These are phyloP conservation scores for Yamadazyma kitorensis DNA, from an alignment of 805 yeast species.

Conservation along the genomic window DNA sequence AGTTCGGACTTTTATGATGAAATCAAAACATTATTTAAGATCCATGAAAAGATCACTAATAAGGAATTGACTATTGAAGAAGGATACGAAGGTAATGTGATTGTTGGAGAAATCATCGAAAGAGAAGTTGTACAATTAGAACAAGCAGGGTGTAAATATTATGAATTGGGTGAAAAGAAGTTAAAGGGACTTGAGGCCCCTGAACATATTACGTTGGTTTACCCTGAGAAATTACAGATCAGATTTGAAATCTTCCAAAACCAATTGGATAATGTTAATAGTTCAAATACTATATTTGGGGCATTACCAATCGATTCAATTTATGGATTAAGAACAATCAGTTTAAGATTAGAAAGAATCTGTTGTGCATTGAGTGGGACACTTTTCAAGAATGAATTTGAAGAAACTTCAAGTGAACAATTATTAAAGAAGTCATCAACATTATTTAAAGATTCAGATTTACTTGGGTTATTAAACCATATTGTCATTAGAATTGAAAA, in stretches of 20 bases:
- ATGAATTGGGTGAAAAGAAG: conserved; percentile 79
- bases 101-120: conserved; percentile 58
- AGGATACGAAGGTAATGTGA: conserved; percentile 43
- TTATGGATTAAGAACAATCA: conserved; percentile 50
- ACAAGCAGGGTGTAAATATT: conserved; percentile 65
- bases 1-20: conserved; percentile 80
- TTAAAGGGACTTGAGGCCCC: conserved; percentile 94
- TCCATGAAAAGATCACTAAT: conserved; percentile 40
- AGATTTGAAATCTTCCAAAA: conserved; percentile 50
- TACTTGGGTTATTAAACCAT: conserved; percentile 58
- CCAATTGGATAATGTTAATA: conserved; percentile 21
- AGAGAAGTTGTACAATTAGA: conserved; percentile 63
- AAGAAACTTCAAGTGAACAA: conserved; percentile 22
- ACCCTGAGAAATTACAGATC: conserved; percentile 61
- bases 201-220: conserved; percentile 76
- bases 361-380: conserved; percentile 51
- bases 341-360: conserved; percentile 58
- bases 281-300: conserved; percentile 36
- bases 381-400: conserved; percentile 23
- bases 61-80: conserved; percentile 27
- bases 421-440: conserved; percentile 18
- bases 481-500: conserved; percentile 68
- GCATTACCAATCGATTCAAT: conserved; percentile 44
- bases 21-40: conserved; percentile 52
- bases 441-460: conserved; percentile 34